Conservation (phyloP, 148 eudicot genomes). For the Amaranthus hypochondriacus region DNA sequence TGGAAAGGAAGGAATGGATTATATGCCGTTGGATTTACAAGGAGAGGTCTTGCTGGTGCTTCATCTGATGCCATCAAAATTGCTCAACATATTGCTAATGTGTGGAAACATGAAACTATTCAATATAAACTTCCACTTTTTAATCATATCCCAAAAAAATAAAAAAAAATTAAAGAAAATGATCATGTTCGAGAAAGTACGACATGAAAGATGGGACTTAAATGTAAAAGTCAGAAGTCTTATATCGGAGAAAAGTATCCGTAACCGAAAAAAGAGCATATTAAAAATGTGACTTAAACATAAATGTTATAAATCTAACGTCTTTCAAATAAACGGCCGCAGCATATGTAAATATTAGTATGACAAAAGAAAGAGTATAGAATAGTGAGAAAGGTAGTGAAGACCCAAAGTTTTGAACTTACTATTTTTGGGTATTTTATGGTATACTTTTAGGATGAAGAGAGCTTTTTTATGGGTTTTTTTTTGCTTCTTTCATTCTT, state of each 20-base stretch:
- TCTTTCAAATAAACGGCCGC: no score
- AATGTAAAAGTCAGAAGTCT: no score
- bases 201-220: no score
- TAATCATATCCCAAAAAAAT: conserved; percentile 20
- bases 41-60: conserved; percentile 82
- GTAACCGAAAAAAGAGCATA: no score
- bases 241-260: not conserved
- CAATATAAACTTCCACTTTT: conserved; percentile 70
- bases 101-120: conserved; percentile 57
- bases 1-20: conserved; percentile 91
- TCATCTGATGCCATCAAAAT: conserved; percentile 61
- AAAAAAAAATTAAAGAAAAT: not conserved
- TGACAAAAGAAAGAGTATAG: conserved; percentile 10
- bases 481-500: conserved; percentile 7
- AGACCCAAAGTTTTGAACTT: conserved; percentile 54
- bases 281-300: no score
- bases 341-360: no score
- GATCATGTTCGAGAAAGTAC: not conserved
- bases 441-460: conserved; percentile 49
- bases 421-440: conserved; percentile 50
- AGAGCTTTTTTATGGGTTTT: conserved; percentile 34
- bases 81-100: conserved; percentile 60
- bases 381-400: conserved; percentile 11
- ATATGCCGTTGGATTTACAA: conserved; percentile 87
- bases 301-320: no score